Evolutionary conservation across 2,329 filamentous ascomycete species (phyloP).

Genomic region (Domatiomyces catenatus): DNA sequence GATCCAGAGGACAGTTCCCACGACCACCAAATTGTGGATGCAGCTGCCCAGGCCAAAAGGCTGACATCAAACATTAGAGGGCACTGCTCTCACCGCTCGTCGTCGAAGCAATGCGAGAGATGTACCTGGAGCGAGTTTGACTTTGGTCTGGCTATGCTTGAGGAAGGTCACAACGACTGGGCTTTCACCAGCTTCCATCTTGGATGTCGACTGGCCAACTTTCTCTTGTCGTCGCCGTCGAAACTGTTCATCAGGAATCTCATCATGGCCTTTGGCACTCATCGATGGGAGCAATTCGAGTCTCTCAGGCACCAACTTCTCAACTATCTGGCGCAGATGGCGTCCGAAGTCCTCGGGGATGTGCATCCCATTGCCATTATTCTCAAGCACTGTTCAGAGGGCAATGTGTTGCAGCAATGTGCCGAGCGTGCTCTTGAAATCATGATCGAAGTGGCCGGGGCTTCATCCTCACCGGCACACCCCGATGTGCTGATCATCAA

Average conservation of each 20-base stretch:
- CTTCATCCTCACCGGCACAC: neutral
- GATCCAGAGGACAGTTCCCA: neutral
- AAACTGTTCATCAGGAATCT: conserved; percentile 1
- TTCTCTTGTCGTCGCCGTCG: neutral
- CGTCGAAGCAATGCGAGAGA: neutral
- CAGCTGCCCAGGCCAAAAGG: neutral
- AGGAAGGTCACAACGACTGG: neutral
- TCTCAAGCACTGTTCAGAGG: neutral
- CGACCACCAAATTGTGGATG: neutral
- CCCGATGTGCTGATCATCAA: conserved; percentile 1
- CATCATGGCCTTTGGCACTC: conserved; percentile 1
- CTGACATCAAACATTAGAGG: neutral
- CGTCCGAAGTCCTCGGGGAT: neutral
- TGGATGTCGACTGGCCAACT: neutral
- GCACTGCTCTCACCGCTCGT: neutral
- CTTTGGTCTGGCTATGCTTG: conserved; percentile 1
- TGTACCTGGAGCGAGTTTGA: conserved; percentile 1
- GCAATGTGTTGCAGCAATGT: neutral
- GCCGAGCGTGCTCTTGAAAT: neutral
- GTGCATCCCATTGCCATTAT: neutral
- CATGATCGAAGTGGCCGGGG: neutral
- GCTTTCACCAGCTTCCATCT: conserved; percentile 1
- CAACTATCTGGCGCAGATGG: conserved; percentile 1
- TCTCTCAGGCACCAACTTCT: neutral
- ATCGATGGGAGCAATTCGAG: conserved; percentile 1